phyloP scores from a whole-genome alignment of 2,329 filamentous ascomycete species.

The Colletotrichum sp. region DNA sequence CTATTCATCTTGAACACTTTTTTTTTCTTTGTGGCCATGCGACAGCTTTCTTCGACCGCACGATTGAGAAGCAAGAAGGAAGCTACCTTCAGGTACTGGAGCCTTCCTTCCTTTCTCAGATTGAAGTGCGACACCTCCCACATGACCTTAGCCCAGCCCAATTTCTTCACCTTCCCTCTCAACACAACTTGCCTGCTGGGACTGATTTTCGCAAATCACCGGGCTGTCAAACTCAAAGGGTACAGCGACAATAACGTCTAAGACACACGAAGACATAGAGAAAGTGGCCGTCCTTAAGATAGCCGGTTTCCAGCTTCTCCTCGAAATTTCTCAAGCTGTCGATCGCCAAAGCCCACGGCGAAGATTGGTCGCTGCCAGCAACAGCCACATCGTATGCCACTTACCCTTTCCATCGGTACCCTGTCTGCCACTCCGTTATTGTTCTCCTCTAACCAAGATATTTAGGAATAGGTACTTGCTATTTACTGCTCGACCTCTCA shows the following conservation, averaged over 20 bases:
- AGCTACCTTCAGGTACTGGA: not conserved
- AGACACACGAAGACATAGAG: not conserved
- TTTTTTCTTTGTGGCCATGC: not conserved
- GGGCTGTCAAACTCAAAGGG: not conserved
- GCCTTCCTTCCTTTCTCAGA: not conserved
- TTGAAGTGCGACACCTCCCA: not conserved
- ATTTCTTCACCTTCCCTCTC: not conserved
- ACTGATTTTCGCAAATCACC: not conserved
- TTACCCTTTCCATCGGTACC: not conserved
- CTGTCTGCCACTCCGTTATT: not conserved
- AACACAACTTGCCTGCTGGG: accelerated
- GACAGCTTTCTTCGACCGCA: not conserved
- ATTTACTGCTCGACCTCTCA: not conserved
- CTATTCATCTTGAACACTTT: not conserved
- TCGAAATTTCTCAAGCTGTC: not conserved
- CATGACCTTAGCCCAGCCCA: not conserved
- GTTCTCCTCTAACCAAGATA: not conserved
- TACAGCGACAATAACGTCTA: accelerated
- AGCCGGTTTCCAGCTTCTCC: not conserved
- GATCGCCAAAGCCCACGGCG: not conserved
- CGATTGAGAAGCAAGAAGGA: not conserved
- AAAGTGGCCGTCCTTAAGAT: not conserved
- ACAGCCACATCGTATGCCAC: not conserved
- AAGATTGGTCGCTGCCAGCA: not conserved
- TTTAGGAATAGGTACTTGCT: accelerated